Conservation (phyloP, 331 rosid species). For the Arachis monticola region DNA sequence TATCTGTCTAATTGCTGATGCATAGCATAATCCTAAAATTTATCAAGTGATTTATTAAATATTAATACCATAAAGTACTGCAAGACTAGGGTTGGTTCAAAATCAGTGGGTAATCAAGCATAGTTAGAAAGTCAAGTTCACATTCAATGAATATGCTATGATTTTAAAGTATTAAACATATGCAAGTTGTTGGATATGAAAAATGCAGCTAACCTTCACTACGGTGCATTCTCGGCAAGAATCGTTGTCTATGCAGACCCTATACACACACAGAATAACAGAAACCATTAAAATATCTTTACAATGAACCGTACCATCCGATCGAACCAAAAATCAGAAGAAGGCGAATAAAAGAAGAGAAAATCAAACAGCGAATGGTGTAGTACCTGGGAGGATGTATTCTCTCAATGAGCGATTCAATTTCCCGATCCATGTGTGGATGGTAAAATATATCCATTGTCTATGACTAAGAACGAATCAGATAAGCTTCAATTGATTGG, state of each 20-base stretch:
- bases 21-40: background rate
- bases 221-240: constrained; percentile 69
- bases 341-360: background rate
- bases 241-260: constrained; percentile 87
- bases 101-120: constrained; percentile 1
- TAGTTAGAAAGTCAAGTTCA: background rate
- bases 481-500: background rate
- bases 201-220: constrained; percentile 66
- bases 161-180: background rate
- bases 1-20: background rate
- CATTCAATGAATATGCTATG: background rate
- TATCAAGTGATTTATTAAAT: background rate
- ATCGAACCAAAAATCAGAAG: too few relatives aligned
- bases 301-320: background rate
- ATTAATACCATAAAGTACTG: background rate
- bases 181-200: background rate
- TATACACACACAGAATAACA: constrained; percentile 38
- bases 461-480: background rate
- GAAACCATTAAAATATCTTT: background rate
- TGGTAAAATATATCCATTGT: constrained; percentile 66
- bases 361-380: background rate
- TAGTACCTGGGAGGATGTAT: constrained; percentile 85
- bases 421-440: constrained; percentile 65
- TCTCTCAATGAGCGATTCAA: constrained; percentile 79
- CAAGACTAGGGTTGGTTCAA: constrained; percentile 4